phyloP scores from a whole-genome alignment of 306 rosid genomes.

The Carpinus fangiana region DNA sequence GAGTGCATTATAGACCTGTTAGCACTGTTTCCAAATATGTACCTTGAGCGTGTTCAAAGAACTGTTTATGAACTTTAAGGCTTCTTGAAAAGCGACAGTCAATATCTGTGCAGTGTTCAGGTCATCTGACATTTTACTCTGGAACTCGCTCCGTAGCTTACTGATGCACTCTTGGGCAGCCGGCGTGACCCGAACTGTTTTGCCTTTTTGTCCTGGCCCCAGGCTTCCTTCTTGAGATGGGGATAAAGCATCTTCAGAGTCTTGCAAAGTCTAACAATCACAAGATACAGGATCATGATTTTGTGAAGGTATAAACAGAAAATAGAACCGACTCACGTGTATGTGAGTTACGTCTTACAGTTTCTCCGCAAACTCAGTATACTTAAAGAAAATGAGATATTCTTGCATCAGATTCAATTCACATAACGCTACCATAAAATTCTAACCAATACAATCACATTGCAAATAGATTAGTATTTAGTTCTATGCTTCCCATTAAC shows the following conservation, averaged over 20 bases:
- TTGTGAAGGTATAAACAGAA: background rate
- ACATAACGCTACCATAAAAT: slow-evolving; percentile 11
- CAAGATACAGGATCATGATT: slow-evolving; percentile 19
- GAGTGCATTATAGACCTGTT: background rate
- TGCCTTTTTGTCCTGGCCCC: slow-evolving; percentile 45
- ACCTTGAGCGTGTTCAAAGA: slow-evolving; percentile 76
- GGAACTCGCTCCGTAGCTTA: slow-evolving; percentile 64
- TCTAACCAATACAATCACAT: background rate
- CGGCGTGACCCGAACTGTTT: slow-evolving; percentile 41
- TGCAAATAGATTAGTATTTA: slow-evolving; percentile 5
- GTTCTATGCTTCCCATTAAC: background rate
- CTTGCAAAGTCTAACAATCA: slow-evolving; percentile 79
- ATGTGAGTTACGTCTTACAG: background rate
- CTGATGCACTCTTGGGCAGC: slow-evolving; percentile 65
- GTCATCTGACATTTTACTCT: slow-evolving; percentile 86
- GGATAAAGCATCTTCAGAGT: slow-evolving; percentile 63
- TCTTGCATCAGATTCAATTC: background rate
- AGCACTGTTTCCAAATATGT: slow-evolving; percentile 19
- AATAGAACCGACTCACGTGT: background rate
- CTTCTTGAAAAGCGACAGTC: slow-evolving; percentile 86
- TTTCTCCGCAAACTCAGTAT: background rate
- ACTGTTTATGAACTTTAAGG: slow-evolving; percentile 69
- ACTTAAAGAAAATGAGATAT: slow-evolving; percentile 8
- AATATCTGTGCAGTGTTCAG: slow-evolving; percentile 83
- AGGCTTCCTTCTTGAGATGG: slow-evolving; percentile 51